Evolutionary conservation across 352 stramenopile genomes (phyloP).

Genomic region (Phytophthora cryptogea): DNA sequence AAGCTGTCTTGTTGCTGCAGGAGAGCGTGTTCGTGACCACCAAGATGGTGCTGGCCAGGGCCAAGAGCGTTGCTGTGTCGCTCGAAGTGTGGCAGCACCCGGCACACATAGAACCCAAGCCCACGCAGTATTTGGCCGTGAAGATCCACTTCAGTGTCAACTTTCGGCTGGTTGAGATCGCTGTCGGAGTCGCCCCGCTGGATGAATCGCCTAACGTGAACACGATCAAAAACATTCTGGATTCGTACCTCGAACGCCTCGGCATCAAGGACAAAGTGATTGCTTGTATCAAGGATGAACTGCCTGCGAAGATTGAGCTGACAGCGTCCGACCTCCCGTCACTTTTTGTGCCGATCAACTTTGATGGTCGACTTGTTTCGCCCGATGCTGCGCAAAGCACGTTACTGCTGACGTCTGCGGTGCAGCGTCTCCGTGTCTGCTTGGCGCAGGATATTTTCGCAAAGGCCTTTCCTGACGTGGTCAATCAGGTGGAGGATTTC

Average conservation of each 20-base stretch:
- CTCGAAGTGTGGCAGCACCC: conserved; percentile 71
- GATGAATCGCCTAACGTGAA: conserved; percentile 45
- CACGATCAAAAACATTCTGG: conserved; percentile 51
- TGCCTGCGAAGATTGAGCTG: conserved; percentile 47
- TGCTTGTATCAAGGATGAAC: conserved; percentile 57
- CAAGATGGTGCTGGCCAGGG: conserved; percentile 63
- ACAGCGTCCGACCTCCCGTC: conserved; percentile 53
- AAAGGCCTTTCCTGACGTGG: conserved; percentile 55
- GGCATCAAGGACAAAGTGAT: conserved; percentile 81
- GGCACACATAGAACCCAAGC: conserved; percentile 26
- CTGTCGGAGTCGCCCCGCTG: conserved; percentile 54
- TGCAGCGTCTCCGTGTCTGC: conserved; percentile 56
- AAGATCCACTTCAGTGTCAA: conserved; percentile 82
- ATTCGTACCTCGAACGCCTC: conserved; percentile 63
- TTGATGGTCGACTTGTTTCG: conserved; percentile 54
- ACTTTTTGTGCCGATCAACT: conserved; percentile 52
- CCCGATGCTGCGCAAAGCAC: conserved; percentile 52
- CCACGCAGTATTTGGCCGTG: conserved; percentile 63
- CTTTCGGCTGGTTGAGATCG: conserved; percentile 69
- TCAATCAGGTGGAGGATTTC: conserved; percentile 60
- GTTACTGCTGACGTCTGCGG: conserved; percentile 56
- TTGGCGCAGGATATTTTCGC: conserved; percentile 59
- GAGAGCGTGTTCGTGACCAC: conserved; percentile 71
- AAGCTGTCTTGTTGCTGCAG: conserved; percentile 71
- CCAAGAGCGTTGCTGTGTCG: conserved; percentile 69